These are phyloP conservation scores for Diaporthe humulicola DNA, from an alignment of 2,329 filamentous ascomycete species.

Conservation along the genomic window DNA sequence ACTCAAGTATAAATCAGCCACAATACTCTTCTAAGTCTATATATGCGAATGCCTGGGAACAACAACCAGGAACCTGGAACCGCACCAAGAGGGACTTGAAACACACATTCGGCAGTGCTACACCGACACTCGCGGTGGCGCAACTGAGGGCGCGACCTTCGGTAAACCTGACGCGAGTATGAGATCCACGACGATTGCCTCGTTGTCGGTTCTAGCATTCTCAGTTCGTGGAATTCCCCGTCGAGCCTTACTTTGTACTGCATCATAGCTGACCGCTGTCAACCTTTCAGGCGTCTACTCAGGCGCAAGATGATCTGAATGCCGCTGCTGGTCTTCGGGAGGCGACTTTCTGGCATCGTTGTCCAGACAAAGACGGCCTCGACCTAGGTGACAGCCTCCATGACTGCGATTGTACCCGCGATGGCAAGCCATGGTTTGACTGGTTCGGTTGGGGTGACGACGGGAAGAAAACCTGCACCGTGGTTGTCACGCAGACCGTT, in stretches of 20 bases:
- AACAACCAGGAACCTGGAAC: neutral
- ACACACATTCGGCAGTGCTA: neutral
- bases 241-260: no score
- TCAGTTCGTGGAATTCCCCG: neutral
- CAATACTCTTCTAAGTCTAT: neutral
- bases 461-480: neutral
- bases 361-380: conserved; percentile 1
- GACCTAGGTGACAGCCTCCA: neutral
- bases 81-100: neutral
- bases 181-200: conserved; percentile 2
- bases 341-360: neutral
- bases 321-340: neutral
- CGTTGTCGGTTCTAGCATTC: neutral
- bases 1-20: neutral
- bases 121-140: neutral
- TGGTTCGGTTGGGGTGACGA: neutral
- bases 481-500: conserved; percentile 9
- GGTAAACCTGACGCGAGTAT: neutral
- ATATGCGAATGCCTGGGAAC: neutral
- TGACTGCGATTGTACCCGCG: conserved; percentile 7
- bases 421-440: conserved; percentile 20
- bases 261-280: neutral
- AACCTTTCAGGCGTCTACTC: neutral
- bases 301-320: conserved; percentile 5
- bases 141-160: neutral